Evolutionary conservation across 2,329 filamentous ascomycete species (phyloP).

Genomic region (Penicillium sumatraense): DNA sequence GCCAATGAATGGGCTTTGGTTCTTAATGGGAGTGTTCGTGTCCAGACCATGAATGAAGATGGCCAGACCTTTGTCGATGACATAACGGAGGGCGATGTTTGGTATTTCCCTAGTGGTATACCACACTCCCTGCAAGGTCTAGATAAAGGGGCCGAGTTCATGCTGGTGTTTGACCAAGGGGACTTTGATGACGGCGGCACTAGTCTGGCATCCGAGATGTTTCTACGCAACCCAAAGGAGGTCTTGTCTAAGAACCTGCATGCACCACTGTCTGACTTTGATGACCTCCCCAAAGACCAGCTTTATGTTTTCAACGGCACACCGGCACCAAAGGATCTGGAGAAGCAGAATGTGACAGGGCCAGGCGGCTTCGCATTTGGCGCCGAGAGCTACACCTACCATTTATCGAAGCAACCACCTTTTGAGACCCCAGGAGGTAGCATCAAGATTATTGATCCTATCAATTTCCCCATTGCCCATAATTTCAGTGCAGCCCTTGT

Average conservation of each 20-base stretch:
- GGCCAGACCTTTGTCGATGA: constrained; percentile 9
- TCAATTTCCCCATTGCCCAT: constrained; percentile 8
- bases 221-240: constrained; percentile 8
- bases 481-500: constrained; percentile 9
- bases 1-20: constrained; percentile 10
- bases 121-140: constrained; percentile 16
- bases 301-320: constrained; percentile 12
- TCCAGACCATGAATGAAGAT: constrained; percentile 9
- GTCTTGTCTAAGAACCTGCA: constrained; percentile 8
- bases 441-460: constrained; percentile 12
- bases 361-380: constrained; percentile 1
- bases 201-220: constrained; percentile 7
- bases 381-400: constrained; percentile 7
- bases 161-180: constrained; percentile 20
- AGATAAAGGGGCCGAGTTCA: constrained; percentile 17
- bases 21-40: constrained; percentile 6
- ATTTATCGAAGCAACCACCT: constrained; percentile 6
- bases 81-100: constrained; percentile 6
- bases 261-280: constrained; percentile 6
- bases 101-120: constrained; percentile 9
- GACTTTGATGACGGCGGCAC: constrained; percentile 7
- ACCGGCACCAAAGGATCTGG: constrained; percentile 3
- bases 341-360: constrained; percentile 6
- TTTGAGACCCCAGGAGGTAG: constrained; percentile 10
- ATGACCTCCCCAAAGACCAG: constrained; percentile 7